These are phyloP conservation scores for Tolypocladium pustulatum DNA, from an alignment of 2,329 filamentous ascomycete species.

Conservation along the genomic window DNA sequence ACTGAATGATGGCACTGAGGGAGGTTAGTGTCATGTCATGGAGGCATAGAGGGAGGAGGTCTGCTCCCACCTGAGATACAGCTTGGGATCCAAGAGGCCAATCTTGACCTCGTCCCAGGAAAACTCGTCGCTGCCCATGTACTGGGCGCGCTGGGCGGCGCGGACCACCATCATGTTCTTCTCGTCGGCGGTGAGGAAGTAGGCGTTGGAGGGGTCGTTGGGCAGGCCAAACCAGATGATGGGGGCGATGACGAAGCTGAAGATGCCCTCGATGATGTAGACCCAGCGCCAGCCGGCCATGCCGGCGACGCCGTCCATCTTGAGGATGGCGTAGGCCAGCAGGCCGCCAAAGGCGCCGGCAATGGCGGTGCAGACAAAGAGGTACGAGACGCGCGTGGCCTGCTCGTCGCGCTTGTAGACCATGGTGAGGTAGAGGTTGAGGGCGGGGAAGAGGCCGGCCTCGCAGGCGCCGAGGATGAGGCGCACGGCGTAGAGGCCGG, in stretches of 20 bases:
- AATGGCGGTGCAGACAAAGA: constrained; percentile 37
- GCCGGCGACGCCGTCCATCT: constrained; percentile 34
- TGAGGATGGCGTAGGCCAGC: constrained; percentile 35
- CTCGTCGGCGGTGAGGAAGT: constrained; percentile 37
- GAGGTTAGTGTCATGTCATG: neutral
- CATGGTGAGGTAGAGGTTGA: constrained; percentile 16
- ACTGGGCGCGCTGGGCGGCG: constrained; percentile 30
- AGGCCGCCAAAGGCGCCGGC: constrained; percentile 29
- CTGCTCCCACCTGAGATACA: constrained; percentile 31
- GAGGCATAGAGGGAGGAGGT: neutral
- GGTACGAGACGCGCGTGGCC: constrained; percentile 41
- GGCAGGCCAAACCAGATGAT: constrained; percentile 36
- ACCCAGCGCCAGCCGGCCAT: constrained; percentile 38
- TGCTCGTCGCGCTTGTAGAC: constrained; percentile 37
- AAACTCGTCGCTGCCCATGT: constrained; percentile 38
- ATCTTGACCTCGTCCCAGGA: constrained; percentile 37
- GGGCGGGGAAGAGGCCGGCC: constrained; percentile 13
- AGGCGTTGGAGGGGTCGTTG: constrained; percentile 33
- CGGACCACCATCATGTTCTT: constrained; percentile 39
- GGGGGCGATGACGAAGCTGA: constrained; percentile 29
- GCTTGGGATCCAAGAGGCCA: constrained; percentile 37
- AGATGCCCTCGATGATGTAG: constrained; percentile 38
- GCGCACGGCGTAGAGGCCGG: constrained; percentile 13
- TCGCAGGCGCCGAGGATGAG: constrained; percentile 14
- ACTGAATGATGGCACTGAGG: constrained; percentile 29